A percentile compares a stretch with the other conserved stretches of the same genome.
Evolutionary conservation across 495 filamentous ascomycete genomes (phyloP).

Genomic region (Cudoniella acicularis): DNA sequence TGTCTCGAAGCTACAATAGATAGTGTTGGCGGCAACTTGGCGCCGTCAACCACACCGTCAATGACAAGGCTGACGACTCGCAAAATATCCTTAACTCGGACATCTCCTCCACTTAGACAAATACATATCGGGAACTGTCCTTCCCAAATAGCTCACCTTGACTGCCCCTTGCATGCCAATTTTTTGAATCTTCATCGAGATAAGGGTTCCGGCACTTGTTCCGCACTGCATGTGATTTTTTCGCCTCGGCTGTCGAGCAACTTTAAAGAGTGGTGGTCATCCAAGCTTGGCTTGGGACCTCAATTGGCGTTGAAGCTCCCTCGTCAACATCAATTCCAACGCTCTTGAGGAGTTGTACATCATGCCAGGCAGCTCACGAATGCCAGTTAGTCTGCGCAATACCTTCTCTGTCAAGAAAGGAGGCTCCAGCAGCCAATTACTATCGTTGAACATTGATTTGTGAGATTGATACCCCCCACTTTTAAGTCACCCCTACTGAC

Average conservation of each 20-base stretch:
- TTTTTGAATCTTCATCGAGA: background rate
- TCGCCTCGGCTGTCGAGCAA: background rate
- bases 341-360: constrained; percentile 19
- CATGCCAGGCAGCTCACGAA: constrained; percentile 62
- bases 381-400: constrained; percentile 63
- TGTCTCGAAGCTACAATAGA: background rate
- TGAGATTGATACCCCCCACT: constrained; percentile 39
- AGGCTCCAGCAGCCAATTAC: constrained; percentile 51
- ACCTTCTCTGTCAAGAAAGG: constrained; percentile 55
- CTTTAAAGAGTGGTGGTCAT: background rate
- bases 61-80: background rate
- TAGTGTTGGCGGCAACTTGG: background rate
- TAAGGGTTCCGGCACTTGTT: background rate
- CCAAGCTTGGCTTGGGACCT: background rate
- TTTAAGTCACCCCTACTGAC: background rate
- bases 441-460: constrained; percentile 75
- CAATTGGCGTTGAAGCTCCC: background rate
- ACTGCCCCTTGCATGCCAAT: background rate
- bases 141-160: background rate
- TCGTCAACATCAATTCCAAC: constrained; percentile 1
- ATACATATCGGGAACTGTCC: background rate
- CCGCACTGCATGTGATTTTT: background rate
- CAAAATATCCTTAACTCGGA: background rate
- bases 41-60: too few relatives aligned
- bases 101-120: background rate